Base-by-base conservation (phyloP, 805 yeast genomes). In the Starmerella vaccinii region DNA sequence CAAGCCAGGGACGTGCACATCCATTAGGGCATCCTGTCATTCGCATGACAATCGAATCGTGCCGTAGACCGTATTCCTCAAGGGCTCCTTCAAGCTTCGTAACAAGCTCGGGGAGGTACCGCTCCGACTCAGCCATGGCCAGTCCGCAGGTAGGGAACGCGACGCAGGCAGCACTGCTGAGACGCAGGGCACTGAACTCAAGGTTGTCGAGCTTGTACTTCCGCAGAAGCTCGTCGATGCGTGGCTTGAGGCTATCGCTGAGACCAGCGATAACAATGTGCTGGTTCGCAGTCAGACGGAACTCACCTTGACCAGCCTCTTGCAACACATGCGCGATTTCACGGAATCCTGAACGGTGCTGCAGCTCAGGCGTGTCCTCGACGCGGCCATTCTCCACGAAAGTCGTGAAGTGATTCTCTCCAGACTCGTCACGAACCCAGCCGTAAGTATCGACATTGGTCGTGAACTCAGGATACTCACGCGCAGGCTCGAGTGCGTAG, bases 21-120 rank as follows among this genome's bases (percentile, higher is more conserved):
- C 97, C 97, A 67, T 90, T 90, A 49, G 97, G 97, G 76, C 97
- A 90, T 51, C 97, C 97, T 27, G 97, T 90, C 97, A 90, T 89
- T 73, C 97, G 80, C 95, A 90, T 84, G 22, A 88, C 95, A 58
- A 90, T 76, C 7, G 95, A 81, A 68, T 90, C 97, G 62, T 88
- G 95, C 64, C 95, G 83, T 61, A 90, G 76, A 8, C 97, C 97
- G 58, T 81, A 80, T 63, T 88, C 95, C 69, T 90, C 97, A 52
- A 90, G 73, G 19, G 87, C 80, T n/a, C 72, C 77, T 68, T 90
- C 97, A 53, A 90, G 71, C 69, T 88, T 86, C 56, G 82, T 68
- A 59, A 90, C 77, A 61, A 90, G 75, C 46, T 75, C 81, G 8
- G 97, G 97, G 61, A 90, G 74, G 65, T 81, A 82, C 65, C 97